phyloP scores from a whole-genome alignment of 345 rosid species.

The Mallotus nudiflorus region DNA sequence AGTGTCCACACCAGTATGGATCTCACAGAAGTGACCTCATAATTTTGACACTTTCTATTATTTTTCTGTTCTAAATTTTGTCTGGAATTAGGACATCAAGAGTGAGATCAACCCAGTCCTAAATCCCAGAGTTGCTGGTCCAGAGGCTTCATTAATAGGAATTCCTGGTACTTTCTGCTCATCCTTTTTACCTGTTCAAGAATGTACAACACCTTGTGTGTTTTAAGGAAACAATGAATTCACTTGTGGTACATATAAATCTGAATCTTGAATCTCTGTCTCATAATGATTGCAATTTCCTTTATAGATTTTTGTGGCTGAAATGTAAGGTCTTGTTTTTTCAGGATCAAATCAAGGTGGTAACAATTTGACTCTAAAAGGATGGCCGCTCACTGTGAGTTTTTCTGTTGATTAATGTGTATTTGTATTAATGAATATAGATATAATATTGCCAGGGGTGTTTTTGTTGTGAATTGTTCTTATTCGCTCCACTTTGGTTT shows the following conservation, averaged over 20 bases:
- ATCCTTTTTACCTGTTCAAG: background rate
- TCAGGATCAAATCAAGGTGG: conserved; percentile 91
- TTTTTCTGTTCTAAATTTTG: conserved; percentile 28
- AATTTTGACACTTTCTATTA: conserved; percentile 1
- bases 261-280: background rate
- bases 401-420: background rate
- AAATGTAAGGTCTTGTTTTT: conserved; percentile 9
- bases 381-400: conserved; percentile 94
- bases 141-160: conserved; percentile 90
- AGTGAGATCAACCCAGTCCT: conserved; percentile 82
- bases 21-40: background rate
- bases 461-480: background rate
- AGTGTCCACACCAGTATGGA: conserved; percentile 67
- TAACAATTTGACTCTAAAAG: conserved; percentile 87
- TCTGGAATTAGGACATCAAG: conserved; percentile 76
- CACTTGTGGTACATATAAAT: conserved; percentile 3
- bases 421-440: background rate
- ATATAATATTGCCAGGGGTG: background rate
- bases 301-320: conserved; percentile 12
- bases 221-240: conserved; percentile 11
- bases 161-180: conserved; percentile 66
- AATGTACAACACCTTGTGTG: background rate
- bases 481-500: background rate
- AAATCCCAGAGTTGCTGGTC: conserved; percentile 79
- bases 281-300: background rate